phyloP scores from a whole-genome alignment of 352 stramenopile genomes.

The Pythium phragmiticola region DNA sequence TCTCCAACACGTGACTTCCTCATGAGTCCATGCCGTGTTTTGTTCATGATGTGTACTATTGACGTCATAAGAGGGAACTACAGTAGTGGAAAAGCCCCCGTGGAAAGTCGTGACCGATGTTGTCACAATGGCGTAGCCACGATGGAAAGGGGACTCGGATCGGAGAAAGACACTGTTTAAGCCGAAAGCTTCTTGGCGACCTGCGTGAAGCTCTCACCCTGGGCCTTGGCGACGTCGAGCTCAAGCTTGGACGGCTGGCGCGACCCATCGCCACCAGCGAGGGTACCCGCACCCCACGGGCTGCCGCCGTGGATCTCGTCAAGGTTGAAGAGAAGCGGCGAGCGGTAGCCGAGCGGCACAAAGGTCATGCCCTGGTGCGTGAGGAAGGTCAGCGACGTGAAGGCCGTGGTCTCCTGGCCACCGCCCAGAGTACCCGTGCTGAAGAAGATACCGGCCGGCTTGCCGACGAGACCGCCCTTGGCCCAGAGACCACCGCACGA shows the following conservation, averaged over 20 bases:
- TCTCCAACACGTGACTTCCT: too few relatives aligned
- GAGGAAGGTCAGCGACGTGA: constrained; percentile 83
- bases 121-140: too few relatives aligned
- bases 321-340: constrained; percentile 29
- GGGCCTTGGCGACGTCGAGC: constrained; percentile 64
- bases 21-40: too few relatives aligned
- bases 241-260: constrained; percentile 83
- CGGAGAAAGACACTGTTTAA: constrained; percentile 18
- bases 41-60: too few relatives aligned
- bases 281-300: constrained; percentile 77
- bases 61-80: too few relatives aligned
- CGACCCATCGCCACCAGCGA: constrained; percentile 80
- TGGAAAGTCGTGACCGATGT: too few relatives aligned
- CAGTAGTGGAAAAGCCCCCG: too few relatives aligned
- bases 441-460: constrained; percentile 88
- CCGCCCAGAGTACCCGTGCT: constrained; percentile 55
- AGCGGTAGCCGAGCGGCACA: constrained; percentile 82
- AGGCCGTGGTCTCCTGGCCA: constrained; percentile 40
- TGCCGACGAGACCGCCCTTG: constrained; percentile 78
- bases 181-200: constrained; percentile 82
- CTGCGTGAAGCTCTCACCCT: constrained; percentile 82
- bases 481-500: constrained; percentile 81
- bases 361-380: constrained; percentile 91
- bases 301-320: too few relatives aligned
- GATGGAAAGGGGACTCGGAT: too few relatives aligned